These are phyloP conservation scores for Aureobasidium sp. DNA, from an alignment of 2,329 filamentous ascomycete species.

Conservation along the genomic window DNA sequence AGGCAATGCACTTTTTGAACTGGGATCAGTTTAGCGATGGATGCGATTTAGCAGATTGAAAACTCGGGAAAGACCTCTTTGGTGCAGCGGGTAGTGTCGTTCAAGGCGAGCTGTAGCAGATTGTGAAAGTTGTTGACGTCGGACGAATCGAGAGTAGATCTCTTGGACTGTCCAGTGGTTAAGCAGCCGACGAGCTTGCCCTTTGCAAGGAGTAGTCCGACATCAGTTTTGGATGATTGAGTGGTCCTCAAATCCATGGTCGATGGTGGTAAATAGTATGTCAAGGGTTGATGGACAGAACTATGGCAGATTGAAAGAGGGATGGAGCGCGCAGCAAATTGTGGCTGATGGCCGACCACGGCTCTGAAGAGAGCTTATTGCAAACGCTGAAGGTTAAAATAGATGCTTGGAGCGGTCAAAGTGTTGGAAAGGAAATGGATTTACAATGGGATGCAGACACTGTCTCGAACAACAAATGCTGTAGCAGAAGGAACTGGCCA, in stretches of 20 bases:
- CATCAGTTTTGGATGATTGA: constrained; percentile 12
- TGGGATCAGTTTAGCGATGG: constrained; percentile 18
- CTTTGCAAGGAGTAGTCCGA: constrained; percentile 10
- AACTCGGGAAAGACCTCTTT: constrained; percentile 16
- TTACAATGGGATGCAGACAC: too few species aligned
- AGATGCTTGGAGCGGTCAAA: neutral
- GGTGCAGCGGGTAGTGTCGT: neutral
- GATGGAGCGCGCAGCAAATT: neutral
- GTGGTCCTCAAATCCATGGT: neutral
- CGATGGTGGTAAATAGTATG: neutral
- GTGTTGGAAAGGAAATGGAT: too few species aligned
- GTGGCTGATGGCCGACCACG: neutral
- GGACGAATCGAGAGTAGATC: constrained; percentile 4
- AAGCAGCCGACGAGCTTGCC: constrained; percentile 14
- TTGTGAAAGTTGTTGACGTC: constrained; percentile 15
- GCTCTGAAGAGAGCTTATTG: neutral
- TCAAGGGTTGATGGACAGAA: neutral
- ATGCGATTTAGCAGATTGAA: neutral
- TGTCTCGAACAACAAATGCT: neutral
- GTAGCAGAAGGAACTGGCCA: neutral
- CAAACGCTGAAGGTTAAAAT: neutral
- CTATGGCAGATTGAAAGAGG: neutral
- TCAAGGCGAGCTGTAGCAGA: neutral
- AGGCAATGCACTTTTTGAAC: constrained; percentile 17
- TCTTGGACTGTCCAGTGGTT: constrained; percentile 5